A percentile compares a stretch with the other conserved stretches of the same genome.
Conservation (phyloP, 306 rosid species). For the Prunus fruticosa region DNA sequence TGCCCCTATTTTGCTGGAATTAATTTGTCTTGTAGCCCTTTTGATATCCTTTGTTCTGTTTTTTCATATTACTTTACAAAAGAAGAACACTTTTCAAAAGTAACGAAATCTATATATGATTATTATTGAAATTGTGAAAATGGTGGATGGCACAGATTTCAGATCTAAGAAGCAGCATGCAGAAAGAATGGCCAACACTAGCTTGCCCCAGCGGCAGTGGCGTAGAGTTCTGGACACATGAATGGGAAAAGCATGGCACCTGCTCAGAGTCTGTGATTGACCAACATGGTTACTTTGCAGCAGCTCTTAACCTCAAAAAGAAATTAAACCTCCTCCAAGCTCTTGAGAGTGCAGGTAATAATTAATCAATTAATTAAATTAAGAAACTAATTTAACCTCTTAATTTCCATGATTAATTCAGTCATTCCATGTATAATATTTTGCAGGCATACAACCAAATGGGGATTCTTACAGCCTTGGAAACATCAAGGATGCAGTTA, state of each 20-base stretch:
- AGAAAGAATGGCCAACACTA: constrained; percentile 61
- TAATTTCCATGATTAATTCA: too few species aligned
- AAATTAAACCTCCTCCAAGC: constrained; percentile 49
- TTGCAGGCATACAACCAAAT: constrained; percentile 42
- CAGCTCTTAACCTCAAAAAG: constrained; percentile 48
- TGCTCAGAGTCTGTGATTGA: constrained; percentile 63
- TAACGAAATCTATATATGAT: neutral
- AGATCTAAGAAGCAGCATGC: constrained; percentile 33
- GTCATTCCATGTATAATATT: too few species aligned
- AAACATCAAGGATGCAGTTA: constrained; percentile 27
- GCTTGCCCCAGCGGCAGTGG: constrained; percentile 74
- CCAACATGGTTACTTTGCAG: constrained; percentile 62
- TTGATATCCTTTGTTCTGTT: neutral
- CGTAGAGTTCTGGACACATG: constrained; percentile 56
- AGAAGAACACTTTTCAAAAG: neutral
- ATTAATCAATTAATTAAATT: neutral
- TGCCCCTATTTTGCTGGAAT: neutral
- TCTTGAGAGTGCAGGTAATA: constrained; percentile 53
- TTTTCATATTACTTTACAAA: neutral
- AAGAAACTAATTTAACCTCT: neutral
- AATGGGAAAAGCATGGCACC: constrained; percentile 83
- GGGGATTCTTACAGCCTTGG: constrained; percentile 31
- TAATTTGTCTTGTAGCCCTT: neutral
- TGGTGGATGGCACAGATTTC: constrained; percentile 25
- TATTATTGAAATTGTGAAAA: neutral